Percentiles rank a stretch among this genome's conserved stretches.
These are phyloP conservation scores for Fusarium concolor DNA, from an alignment of 2,329 filamentous ascomycete species.

Conservation along the genomic window DNA sequence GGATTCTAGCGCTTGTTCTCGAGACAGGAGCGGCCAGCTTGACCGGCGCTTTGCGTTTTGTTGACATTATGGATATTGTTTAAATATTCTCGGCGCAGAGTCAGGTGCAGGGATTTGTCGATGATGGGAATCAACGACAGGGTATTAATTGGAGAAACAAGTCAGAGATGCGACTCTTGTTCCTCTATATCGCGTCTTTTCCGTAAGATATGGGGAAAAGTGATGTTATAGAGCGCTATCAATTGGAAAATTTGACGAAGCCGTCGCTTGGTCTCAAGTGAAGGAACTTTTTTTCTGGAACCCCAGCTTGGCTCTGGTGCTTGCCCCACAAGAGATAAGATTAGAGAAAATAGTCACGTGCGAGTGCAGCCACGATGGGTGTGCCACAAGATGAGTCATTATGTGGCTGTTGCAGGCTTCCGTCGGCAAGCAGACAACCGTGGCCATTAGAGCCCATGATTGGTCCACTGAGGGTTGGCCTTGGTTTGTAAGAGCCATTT, in stretches of 20 bases:
- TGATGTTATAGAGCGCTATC: slow-evolving; percentile 39
- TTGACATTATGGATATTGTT: slow-evolving; percentile 60
- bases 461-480: slow-evolving; percentile 20
- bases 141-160: background rate
- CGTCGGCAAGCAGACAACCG: background rate
- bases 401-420: slow-evolving; percentile 15
- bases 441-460: slow-evolving; percentile 7
- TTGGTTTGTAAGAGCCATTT: slow-evolving; percentile 6
- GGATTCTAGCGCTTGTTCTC: slow-evolving; percentile 64
- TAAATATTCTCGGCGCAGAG: slow-evolving; percentile 1
- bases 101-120: slow-evolving; percentile 32
- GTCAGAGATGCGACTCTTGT: background rate
- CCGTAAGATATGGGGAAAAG: slow-evolving; percentile 7
- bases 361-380: background rate
- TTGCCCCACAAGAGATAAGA: slow-evolving; percentile 40
- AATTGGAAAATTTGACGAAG: slow-evolving; percentile 52
- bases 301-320: slow-evolving; percentile 23
- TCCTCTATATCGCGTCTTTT: background rate
- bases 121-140: slow-evolving; percentile 10
- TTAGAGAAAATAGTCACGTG: slow-evolving; percentile 38
- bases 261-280: slow-evolving; percentile 39
- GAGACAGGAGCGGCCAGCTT: slow-evolving; percentile 68
- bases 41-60: slow-evolving; percentile 69
- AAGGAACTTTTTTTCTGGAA: slow-evolving; percentile 52
- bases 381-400: slow-evolving; percentile 30